These are phyloP conservation scores for Letharia columbiana DNA, from an alignment of 495 filamentous ascomycete genomes.

Conservation along the genomic window DNA sequence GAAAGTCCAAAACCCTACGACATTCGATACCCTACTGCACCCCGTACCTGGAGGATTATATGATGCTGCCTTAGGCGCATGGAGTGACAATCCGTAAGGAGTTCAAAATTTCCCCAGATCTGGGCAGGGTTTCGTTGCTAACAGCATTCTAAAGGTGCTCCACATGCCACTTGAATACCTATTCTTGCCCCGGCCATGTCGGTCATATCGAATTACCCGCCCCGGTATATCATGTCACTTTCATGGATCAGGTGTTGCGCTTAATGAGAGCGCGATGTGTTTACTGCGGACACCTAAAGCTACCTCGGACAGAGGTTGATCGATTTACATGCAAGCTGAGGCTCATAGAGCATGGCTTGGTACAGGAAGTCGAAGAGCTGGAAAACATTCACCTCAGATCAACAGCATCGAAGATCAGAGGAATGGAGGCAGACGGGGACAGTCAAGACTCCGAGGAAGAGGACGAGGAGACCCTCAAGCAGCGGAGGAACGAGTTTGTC, in stretches of 20 bases:
- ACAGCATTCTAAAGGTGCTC: constrained; percentile 54
- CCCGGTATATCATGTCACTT: constrained; percentile 84
- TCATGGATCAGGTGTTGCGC: constrained; percentile 81
- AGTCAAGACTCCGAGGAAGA: constrained; percentile 45
- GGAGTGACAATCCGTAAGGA: constrained; percentile 69
- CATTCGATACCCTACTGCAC: constrained; percentile 81
- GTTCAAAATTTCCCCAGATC: neutral
- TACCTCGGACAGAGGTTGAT: constrained; percentile 64
- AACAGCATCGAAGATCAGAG: constrained; percentile 5
- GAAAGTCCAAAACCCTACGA: constrained; percentile 78
- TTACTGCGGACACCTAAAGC: constrained; percentile 76
- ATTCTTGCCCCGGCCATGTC: constrained; percentile 80
- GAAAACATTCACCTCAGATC: constrained; percentile 43
- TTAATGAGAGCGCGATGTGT: constrained; percentile 78
- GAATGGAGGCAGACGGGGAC: constrained; percentile 28
- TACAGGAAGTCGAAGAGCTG: constrained; percentile 62
- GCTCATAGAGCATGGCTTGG: constrained; percentile 74
- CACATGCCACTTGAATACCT: constrained; percentile 72
- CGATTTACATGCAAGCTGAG: constrained; percentile 75
- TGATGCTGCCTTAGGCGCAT: constrained; percentile 87
- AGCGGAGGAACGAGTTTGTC: constrained; percentile 61
- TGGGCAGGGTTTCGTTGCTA: neutral
- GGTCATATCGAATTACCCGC: constrained; percentile 94
- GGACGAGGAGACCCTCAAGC: constrained; percentile 53
- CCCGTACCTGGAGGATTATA: constrained; percentile 84